Evolutionary conservation across 1,139 yeast genomes (phyloP), one percentile per base, ranked within the genome.

Genomic region (Yamadazyma atlantica): DNA sequence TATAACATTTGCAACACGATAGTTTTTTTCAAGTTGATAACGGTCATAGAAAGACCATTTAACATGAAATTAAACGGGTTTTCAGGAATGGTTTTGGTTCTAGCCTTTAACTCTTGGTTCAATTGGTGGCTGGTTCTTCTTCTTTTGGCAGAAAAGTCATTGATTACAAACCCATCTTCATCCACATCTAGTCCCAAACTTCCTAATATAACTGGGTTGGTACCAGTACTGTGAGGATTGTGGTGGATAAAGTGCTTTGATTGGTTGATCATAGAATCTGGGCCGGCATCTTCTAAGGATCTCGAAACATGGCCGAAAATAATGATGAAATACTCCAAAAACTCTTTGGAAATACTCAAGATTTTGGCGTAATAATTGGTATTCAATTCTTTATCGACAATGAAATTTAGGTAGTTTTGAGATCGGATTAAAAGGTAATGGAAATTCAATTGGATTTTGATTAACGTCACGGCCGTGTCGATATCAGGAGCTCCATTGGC

Each of bases 131-230:
- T 44, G 9, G 40, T 36, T 41, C 59, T 58, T 40, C 72, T 55
- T 42, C 74, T 50, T 44, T 69, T 70, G 3, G 65, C 73, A 11
- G 69, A 64, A 42, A 70, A 70, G 48, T 70, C 76, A 45, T 71
- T 71, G 11, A 71, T 69, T 2, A 71, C 72, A 51, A 69, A 69
- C 12, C 77, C 76, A 46, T 71, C 75, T 36, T 70, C 75, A 44
- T 70, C 76, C 10, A 62, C 64, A 46, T 62, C 66, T 19, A 63
- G 43, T 13, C 65, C 67, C 35, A 61, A 54, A 41, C 63, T 59
- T 38, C 56, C 63, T 54, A 62, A 53, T 6, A 61, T 61, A 1
- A 57, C 58, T 10, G 60, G 53, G 39, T 57, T 58, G 6, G 62
- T 49, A 17, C 53, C 53, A 1, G 51, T 49, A 22, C 51, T 46